phyloP scores from a whole-genome alignment of 208 protist genomes.

The Trypanosoma congolense region DNA sequence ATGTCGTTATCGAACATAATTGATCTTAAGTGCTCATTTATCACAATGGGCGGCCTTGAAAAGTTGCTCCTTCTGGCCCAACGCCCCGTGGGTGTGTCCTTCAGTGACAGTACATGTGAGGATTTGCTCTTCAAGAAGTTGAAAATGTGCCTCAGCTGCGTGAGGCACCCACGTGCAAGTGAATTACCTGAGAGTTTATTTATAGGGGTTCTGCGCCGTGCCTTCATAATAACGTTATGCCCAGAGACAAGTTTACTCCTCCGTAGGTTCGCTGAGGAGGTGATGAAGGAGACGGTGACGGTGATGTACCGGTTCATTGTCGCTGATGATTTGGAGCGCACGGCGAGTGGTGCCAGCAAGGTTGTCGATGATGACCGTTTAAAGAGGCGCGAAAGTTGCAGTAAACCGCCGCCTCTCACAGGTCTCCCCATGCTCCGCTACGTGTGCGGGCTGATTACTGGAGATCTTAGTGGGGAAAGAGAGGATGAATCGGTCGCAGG shows the following conservation, averaged over 20 bases:
- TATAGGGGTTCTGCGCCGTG: constrained; percentile 29
- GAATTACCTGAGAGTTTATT: constrained; percentile 32
- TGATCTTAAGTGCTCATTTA: constrained; percentile 51
- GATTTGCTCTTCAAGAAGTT: constrained; percentile 48
- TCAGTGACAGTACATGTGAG: constrained; percentile 57
- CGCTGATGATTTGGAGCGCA: neutral
- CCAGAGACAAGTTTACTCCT: constrained; percentile 37
- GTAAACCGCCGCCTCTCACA: neutral
- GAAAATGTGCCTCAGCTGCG: constrained; percentile 43
- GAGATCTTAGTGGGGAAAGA: constrained; percentile 1
- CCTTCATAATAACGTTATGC: constrained; percentile 34
- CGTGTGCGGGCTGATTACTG: constrained; percentile 21
- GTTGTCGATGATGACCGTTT: neutral
- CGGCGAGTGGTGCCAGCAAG: neutral
- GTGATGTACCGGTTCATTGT: constrained; percentile 43
- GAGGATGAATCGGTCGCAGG: neutral
- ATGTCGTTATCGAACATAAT: constrained; percentile 62
- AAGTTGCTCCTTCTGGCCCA: constrained; percentile 43
- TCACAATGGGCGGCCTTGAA: constrained; percentile 47
- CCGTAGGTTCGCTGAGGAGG: constrained; percentile 39
- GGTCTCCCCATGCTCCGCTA: constrained; percentile 18
- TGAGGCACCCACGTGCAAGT: constrained; percentile 29
- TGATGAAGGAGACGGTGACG: constrained; percentile 49
- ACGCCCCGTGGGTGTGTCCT: constrained; percentile 24
- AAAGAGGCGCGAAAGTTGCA: neutral